phyloP scores from a whole-genome alignment of 495 filamentous ascomycete genomes.

The Barbatosphaeria neglecta region DNA sequence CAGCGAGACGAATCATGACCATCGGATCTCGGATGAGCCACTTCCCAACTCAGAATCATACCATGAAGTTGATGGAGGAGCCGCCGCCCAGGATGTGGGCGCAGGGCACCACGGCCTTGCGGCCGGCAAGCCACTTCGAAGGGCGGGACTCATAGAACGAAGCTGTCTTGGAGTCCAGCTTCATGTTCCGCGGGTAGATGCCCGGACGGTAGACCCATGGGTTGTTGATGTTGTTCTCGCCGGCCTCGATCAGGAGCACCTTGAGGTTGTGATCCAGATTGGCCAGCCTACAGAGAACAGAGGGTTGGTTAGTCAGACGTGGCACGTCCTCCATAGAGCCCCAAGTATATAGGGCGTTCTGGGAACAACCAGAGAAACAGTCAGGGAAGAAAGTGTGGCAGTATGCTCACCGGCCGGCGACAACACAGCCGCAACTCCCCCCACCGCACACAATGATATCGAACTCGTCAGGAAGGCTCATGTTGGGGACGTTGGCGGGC shows the following conservation, averaged over 20 bases:
- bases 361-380: background rate
- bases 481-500: slow-evolving; percentile 3
- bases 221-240: slow-evolving; percentile 72
- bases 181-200: slow-evolving; percentile 73
- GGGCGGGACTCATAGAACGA: slow-evolving; percentile 72
- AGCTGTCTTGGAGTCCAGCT: slow-evolving; percentile 75
- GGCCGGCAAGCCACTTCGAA: slow-evolving; percentile 59
- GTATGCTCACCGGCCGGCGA: slow-evolving; percentile 47
- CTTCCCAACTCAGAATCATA: slow-evolving; percentile 13
- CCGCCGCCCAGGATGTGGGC: slow-evolving; percentile 70
- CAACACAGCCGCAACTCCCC: slow-evolving; percentile 59
- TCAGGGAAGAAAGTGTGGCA: background rate
- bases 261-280: slow-evolving; percentile 73
- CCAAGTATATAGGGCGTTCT: too few species aligned
- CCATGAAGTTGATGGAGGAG: slow-evolving; percentile 75
- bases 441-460: slow-evolving; percentile 79
- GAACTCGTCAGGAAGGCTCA: slow-evolving; percentile 55
- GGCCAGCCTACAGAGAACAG: slow-evolving; percentile 41
- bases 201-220: slow-evolving; percentile 72
- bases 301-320: slow-evolving; percentile 2
- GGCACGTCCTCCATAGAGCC: too few species aligned
- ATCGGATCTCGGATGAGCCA: background rate
- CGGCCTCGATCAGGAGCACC: slow-evolving; percentile 67
- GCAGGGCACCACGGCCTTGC: slow-evolving; percentile 66
- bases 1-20: too few species aligned